Base-by-base conservation (phyloP, 1,139 yeast species). In the Entelexis sorbosivorans region DNA sequence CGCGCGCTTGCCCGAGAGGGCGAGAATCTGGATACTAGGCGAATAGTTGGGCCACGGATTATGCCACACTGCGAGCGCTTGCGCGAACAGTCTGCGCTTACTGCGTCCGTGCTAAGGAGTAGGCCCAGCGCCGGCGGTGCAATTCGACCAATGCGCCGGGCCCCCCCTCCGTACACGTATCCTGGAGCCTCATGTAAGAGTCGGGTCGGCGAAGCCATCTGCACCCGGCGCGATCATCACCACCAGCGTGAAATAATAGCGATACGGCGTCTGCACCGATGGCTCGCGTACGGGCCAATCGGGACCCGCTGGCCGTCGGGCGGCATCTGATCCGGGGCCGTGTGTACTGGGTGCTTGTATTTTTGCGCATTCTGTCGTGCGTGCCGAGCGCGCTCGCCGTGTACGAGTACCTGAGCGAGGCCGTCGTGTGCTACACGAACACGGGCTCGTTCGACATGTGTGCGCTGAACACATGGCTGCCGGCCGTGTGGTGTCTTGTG, bases 311-410 rank as follows among this genome's bases (percentile, higher is more conserved):
- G 6, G 45, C 50, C 9, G 50, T 40, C 29, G 50, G 51, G 24
- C 47, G 48, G 16, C 26, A 43, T 10, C 44, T 46, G 28, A 19
- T 52, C 28, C 39, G 53, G 8, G 46, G 61, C 17, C 56, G 54
- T 13, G 43, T 54, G 40, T 55, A 54, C 51, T 51, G 56, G 53
- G 40, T 84, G 10, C 72, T 88, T 56, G 63, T 61, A 7, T 56
- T 64, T 1, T 60, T 68, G 14, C 56, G 70, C 11, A 61, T 61
- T 60, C 68, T 85, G 24, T 83, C 93, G 2, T 71, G 83, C 14
- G 64, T 81, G 2, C 87, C 87, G 0, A 77, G 85, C 8, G 62
- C 80, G 11, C 61, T 77, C 22, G 85, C 85, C 32, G 69, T 80
- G 48, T 68, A 74, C 58, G 74, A 71, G 47, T 75, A 84, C 48